phyloP scores from a whole-genome alignment of 1,139 yeast genomes.

The Saccharomycopsis crataegensis region DNA sequence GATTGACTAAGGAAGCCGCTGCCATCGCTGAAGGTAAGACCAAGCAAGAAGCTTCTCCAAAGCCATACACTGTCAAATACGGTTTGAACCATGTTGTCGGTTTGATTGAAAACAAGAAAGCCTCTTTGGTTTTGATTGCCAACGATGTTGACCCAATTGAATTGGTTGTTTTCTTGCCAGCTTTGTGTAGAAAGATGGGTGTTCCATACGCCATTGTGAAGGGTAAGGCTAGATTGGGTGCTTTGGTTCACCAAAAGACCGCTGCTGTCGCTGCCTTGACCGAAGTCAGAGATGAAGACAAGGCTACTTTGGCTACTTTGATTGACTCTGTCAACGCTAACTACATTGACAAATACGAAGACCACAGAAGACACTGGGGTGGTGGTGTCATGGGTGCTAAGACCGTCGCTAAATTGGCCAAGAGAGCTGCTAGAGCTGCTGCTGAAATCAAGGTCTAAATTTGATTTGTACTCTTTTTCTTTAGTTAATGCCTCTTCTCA shows the following conservation, averaged over 20 bases:
- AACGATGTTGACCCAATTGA: slow-evolving; percentile 99
- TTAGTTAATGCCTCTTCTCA: not conserved
- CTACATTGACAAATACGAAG: slow-evolving; percentile 91
- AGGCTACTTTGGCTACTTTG: slow-evolving; percentile 87
- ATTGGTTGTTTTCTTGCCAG: slow-evolving; percentile 93
- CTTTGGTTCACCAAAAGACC: slow-evolving; percentile 94
- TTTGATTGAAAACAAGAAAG: slow-evolving; percentile 95
- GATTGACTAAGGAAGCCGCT: slow-evolving; percentile 97
- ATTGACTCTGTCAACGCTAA: slow-evolving; percentile 88
- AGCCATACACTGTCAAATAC: slow-evolving; percentile 93
- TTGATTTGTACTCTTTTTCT: not conserved
- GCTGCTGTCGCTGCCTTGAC: slow-evolving; percentile 96
- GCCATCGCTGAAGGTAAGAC: slow-evolving; percentile 97
- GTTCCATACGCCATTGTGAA: slow-evolving; percentile 97
- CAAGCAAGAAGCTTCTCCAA: slow-evolving; percentile 90
- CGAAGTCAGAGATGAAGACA: slow-evolving; percentile 90
- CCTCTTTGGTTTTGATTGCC: slow-evolving; percentile 92
- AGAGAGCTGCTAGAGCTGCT: slow-evolving; percentile 44
- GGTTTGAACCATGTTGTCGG: slow-evolving; percentile 99
- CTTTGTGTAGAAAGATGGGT: slow-evolving; percentile 98
- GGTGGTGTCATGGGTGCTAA: slow-evolving; percentile 97
- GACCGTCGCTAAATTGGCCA: slow-evolving; percentile 68
- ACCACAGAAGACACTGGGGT: slow-evolving; percentile 98
- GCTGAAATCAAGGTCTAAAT: slow-evolving; percentile 36
- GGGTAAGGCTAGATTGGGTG: slow-evolving; percentile 98